Conservation (phyloP, 768 basidiomycete species). For the Tricholoma terreum region DNA sequence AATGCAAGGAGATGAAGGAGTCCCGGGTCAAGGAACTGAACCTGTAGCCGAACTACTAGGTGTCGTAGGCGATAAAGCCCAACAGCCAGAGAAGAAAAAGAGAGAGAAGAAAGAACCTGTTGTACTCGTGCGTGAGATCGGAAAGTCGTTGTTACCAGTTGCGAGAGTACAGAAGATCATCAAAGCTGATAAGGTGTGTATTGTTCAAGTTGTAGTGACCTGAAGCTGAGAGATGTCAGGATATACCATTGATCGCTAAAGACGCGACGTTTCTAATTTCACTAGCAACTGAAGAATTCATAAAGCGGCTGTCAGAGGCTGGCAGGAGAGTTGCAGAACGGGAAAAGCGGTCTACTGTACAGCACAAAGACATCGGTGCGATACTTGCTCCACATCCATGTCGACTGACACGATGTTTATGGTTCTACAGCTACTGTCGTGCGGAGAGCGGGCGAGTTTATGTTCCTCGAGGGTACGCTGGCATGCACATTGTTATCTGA, state of each 20-base stretch:
- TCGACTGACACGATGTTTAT: not conserved
- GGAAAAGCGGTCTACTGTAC: slow-evolving; percentile 73
- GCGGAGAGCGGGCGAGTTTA: slow-evolving; percentile 68
- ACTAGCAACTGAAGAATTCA: slow-evolving; percentile 86
- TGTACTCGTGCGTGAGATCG: slow-evolving; percentile 34
- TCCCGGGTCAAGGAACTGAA: not conserved
- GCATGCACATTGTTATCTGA: not conserved
- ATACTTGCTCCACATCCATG: slow-evolving; percentile 5
- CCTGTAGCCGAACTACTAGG: not conserved
- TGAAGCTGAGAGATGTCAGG: slow-evolving; percentile 40
- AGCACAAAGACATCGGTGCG: slow-evolving; percentile 77
- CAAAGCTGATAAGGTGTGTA: slow-evolving; percentile 76
- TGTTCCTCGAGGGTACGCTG: slow-evolving; percentile 69
- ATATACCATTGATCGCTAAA: slow-evolving; percentile 69
- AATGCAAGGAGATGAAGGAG: not conserved
- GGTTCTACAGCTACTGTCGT: slow-evolving; percentile 52
- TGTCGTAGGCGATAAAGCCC: not conserved
- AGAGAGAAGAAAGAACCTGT: slow-evolving; percentile 26
- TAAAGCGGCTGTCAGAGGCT: slow-evolving; percentile 69
- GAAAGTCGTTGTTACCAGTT: slow-evolving; percentile 74
- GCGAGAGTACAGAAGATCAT: slow-evolving; percentile 80
- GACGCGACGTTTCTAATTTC: slow-evolving; percentile 81
- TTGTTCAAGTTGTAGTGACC: not conserved
- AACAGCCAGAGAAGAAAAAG: slow-evolving; percentile 24
- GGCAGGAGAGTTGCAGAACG: slow-evolving; percentile 66